Evolutionary conservation across 1,139 yeast genomes (phyloP), one percentile per base, ranked within the genome.

Genomic region (Candida sp.): DNA sequence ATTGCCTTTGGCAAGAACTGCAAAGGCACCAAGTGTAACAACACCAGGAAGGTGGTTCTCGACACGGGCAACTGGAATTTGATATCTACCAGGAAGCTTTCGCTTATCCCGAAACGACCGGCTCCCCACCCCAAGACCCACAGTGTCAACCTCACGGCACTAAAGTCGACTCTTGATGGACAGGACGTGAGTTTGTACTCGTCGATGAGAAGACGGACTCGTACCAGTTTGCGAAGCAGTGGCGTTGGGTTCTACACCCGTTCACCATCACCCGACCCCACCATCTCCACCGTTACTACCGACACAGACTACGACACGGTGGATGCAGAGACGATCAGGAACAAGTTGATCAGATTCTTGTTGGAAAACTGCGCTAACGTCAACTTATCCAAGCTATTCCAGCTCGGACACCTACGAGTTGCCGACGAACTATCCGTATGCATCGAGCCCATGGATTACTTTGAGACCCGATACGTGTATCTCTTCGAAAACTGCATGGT

Each of bases 351-450:
- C 22, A 62, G 64, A 50, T 61, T 63, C 39, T 58, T 77, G 42
- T 49, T 75, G 11, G 61, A 61, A 4, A 55, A 57, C 25, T 67
- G 71, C 49, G 48, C 63, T 1, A 52, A 55, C 3, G 56, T 75
- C 31, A 63, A 61, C 35, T 57, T 73, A 32, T 61, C 68, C 23
- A 56, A 59, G 8, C 56, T 76, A 42, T 63, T 67, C 5, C 63
- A 62, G 12, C 58, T 75, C 40, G 82, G 82, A 0, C 57, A 62
- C 6, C 63, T 77, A 42, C 61, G 80, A 34, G 60, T 76, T 22
- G 80, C 72, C 3, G 82, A 77, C 57, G 56, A 57, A 11, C 58
- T 77, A 17, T 52, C 58, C 4, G 68, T 49, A 22, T 31, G 50
- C 26, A 22, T 56, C 51, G 61, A 38, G 7, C 6, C 28, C 43